Percentiles rank a stretch among this genome's conserved stretches.
These are phyloP conservation scores for Solidago caesia DNA, from an alignment of 129 eudicot species.

Conservation along the genomic window DNA sequence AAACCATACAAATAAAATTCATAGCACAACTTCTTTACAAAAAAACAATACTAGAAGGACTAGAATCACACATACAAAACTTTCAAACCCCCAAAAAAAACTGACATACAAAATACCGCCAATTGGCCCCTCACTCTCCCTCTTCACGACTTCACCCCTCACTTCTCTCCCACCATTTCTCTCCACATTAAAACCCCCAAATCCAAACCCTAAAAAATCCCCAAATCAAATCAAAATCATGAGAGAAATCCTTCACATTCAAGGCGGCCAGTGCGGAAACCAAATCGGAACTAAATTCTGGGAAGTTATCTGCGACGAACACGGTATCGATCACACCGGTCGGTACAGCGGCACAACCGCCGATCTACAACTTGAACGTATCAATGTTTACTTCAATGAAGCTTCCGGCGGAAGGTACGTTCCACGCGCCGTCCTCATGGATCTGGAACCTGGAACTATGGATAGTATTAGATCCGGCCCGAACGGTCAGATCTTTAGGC, in stretches of 20 bases:
- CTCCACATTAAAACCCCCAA: constrained; percentile 10
- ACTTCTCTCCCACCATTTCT: background rate
- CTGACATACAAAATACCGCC: too few relatives aligned
- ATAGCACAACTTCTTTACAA: background rate
- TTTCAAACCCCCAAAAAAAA: background rate
- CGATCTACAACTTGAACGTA: constrained; percentile 67
- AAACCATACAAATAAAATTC: too few relatives aligned
- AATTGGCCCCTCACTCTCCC: constrained; percentile 6
- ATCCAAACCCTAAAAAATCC: background rate
- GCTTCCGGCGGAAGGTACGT: constrained; percentile 87
- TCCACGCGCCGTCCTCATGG: constrained; percentile 94
- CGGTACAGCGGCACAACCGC: constrained; percentile 46
- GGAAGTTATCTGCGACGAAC: constrained; percentile 87
- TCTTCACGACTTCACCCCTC: background rate
- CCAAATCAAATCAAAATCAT: constrained; percentile 24
- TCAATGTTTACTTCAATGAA: constrained; percentile 83
- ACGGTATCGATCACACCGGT: constrained; percentile 72
- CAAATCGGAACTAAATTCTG: constrained; percentile 89
- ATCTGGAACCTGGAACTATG: constrained; percentile 97
- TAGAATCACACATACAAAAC: background rate
- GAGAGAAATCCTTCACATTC: constrained; percentile 90
- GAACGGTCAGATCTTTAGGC: constrained; percentile 77
- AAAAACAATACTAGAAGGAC: background rate
- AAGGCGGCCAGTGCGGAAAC: constrained; percentile 97
- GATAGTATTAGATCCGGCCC: constrained; percentile 91